Base-by-base conservation (phyloP, 139 green algal genomes). In the Chlorella sp. region DNA sequence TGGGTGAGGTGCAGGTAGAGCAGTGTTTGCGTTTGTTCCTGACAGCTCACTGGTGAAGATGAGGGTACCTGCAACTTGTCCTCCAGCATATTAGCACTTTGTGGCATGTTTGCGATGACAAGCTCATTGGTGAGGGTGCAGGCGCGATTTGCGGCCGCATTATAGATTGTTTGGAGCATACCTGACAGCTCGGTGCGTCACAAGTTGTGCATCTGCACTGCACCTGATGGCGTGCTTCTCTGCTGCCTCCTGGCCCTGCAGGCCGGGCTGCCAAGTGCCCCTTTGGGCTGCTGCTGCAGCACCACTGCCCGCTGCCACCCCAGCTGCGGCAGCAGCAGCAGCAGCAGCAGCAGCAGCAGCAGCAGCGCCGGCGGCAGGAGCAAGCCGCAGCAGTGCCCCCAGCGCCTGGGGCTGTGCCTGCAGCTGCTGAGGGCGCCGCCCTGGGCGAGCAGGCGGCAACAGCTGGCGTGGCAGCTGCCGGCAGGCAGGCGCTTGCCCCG, bases 281-380 rank as follows among this genome's bases (percentile, higher is more conserved):
- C 0, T 96, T 90, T 80, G 84, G 46, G 0, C 32, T 90, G 11
- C 85, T 98, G 64, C 90, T 98, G 1, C 76, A 92, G 30, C 69
- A 88, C 32, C 92, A 97, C 84, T 97, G 94, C 89, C 95, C 95
- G 3, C 85, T 98, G 79, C 94, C 92, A 72, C 60, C 70, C 1
- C 77, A 65, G 44, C 51, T 92, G 76, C 75, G 34, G 30, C 36
- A 36, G 67, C 26, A 60, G 56, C 72, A 84, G 76, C 56, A 76
- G 60, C 73, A 0, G 62, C 58, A 19, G 38, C 9, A 34, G 41
- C 44, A 60, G 68, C 34, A 34, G 34, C 43, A 34, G 36, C 48
- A 26, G 43, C 46, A 78, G 41, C n/a, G 43, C 24, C 22, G 19
- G 73, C 62, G 76, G 77, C 44, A 30, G 22, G 28, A 41, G 17